These are phyloP conservation scores for Begonia masoniana DNA, from an alignment of 306 rosid species.

Conservation along the genomic window DNA sequence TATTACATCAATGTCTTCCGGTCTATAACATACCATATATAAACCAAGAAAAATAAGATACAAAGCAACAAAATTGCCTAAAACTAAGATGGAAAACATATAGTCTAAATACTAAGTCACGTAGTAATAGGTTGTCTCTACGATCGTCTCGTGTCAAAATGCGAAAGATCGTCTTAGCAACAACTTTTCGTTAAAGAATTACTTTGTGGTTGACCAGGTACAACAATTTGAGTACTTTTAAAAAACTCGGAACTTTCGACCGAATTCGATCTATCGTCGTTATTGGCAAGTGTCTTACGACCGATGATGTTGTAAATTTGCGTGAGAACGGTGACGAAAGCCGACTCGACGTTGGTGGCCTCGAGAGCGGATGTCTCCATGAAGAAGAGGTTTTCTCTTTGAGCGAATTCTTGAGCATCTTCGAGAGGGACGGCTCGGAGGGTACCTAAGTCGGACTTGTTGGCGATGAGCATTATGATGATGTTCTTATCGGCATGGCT, in stretches of 20 bases:
- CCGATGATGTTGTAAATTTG: constrained; percentile 63
- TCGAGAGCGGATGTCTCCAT: constrained; percentile 94
- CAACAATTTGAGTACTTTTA: constrained; percentile 56
- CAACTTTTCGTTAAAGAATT: constrained; percentile 12
- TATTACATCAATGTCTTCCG: too few species aligned
- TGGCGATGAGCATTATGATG: constrained; percentile 72
- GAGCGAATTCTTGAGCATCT: constrained; percentile 87
- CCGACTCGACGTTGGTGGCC: constrained; percentile 78
- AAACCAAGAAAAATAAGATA: too few species aligned
- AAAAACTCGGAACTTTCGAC: constrained; percentile 32
- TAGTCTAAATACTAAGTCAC: too few species aligned
- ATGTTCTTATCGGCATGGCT: constrained; percentile 75
- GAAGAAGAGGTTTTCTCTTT: constrained; percentile 82
- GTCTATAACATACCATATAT: too few species aligned
- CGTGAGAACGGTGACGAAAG: constrained; percentile 57
- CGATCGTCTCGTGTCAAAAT: too few species aligned
- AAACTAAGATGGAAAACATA: too few species aligned
- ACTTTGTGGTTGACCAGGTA: constrained; percentile 31
- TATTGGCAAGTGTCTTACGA: constrained; percentile 45
- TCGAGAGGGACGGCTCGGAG: constrained; percentile 87
- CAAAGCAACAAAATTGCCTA: too few species aligned
- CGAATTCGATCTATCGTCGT: constrained; percentile 22
- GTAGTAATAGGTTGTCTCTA: too few species aligned
- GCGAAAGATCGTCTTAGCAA: too few species aligned
- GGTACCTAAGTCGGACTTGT: constrained; percentile 65